Percentiles rank a stretch among this genome's conserved stretches.
Conservation (phyloP, 768 basidiomycete species). For the Leccinellum albellum region DNA sequence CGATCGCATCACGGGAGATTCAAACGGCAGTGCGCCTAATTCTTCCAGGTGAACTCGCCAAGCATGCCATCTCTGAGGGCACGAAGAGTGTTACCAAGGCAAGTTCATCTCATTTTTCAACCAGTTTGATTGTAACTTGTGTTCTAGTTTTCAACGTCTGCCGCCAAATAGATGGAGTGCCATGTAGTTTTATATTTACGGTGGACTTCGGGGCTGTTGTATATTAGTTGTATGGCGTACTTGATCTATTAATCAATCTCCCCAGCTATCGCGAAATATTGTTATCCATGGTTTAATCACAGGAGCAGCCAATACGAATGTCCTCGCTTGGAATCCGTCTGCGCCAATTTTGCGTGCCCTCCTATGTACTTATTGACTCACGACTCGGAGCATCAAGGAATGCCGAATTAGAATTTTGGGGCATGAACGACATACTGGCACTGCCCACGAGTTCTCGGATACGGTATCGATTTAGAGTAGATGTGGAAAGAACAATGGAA, state of each 20-base stretch:
- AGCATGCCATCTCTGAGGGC: slow-evolving; percentile 98
- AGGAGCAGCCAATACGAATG: not conserved
- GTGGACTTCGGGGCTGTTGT: slow-evolving; percentile 23
- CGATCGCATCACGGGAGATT: slow-evolving; percentile 97
- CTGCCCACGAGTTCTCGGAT: too few species aligned
- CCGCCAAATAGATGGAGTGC: slow-evolving; percentile 35
- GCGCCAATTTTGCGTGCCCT: not conserved
- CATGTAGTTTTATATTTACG: slow-evolving; percentile 17
- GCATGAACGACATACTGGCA: too few species aligned
- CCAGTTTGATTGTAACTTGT: not conserved
- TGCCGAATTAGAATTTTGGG: not conserved
- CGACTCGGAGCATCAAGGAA: not conserved
- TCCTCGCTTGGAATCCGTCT: not conserved
- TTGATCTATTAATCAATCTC: slow-evolving; percentile 26
- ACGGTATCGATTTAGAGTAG: not conserved
- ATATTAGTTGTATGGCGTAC: slow-evolving; percentile 32
- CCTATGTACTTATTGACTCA: not conserved
- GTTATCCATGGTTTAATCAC: not conserved
- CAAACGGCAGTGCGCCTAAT: slow-evolving; percentile 95
- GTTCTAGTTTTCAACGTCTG: slow-evolving; percentile 42
- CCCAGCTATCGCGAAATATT: not conserved
- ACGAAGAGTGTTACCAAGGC: slow-evolving; percentile 70
- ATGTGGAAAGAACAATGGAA: not conserved
- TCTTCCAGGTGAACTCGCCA: slow-evolving; percentile 94
- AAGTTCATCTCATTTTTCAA: not conserved